Base-by-base conservation (phyloP, 805 yeast genomes). In the Lipomyces starkeyi region DNA sequence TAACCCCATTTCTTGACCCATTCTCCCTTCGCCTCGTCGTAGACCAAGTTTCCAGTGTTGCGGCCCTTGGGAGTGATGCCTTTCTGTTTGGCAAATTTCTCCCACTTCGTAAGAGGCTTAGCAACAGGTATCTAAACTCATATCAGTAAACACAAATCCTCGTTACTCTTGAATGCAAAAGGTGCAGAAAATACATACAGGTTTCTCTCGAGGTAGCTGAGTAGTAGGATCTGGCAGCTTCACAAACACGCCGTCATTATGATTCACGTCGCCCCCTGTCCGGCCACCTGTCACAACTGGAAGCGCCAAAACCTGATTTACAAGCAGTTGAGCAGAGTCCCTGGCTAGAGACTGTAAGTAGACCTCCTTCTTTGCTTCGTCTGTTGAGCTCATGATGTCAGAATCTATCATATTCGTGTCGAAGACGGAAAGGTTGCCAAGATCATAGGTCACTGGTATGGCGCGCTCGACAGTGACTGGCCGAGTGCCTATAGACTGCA, bases 1-100 rank as follows among this genome's bases (percentile, higher is more conserved):
- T 90, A 94, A 69, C 99, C 99, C 99, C 99, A 95, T 80, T 93
- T 94, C 75, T 97, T 94, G 69, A 90, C 97, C 99, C 99, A 95
- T 80, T 93, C 93, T 62, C 94, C 93, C 37, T 86, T 81, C 40
- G 86, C 95, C 79, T 95, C 98, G 79, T 95, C 97, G 75, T 82
- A 95, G 0, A 91, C 92, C 86, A 89, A 83, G 81, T 91, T 95
- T 59, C 97, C 97, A 35, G 91, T 88, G 78, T 89, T 93, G 22
- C 73, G 69, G 69, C 91, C 91, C 84, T 91, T 93, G 81, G 96
- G 86, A 80, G 90, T 84, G 78, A 95, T 95, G 76, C 98, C 98
- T 82, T 95, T 95, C 85, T 87, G 91, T 68, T 90, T 90, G 72
- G 99, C 99, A 83, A 95, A 95, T 77, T 86, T 85, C 82, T 95